Evolutionary conservation across 2,329 filamentous ascomycete genomes (phyloP), one percentile per base, ranked within the genome.

Genomic region (Venturia pyrina): DNA sequence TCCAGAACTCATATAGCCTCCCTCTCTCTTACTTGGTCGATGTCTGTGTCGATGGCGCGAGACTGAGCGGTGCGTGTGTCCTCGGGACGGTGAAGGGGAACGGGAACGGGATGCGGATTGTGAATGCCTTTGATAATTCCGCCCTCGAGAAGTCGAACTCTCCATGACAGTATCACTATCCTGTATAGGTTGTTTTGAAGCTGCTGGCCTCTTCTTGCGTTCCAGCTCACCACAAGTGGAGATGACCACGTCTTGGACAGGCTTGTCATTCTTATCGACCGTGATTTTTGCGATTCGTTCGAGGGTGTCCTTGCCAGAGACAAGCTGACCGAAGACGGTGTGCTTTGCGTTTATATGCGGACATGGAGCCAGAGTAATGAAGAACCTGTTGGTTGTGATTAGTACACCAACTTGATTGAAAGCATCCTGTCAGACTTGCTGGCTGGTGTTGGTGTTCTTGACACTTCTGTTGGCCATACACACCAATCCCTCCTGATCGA

Each of bases 301-400:
- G 41, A 78, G 70, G 19, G 71, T 70, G 24, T 75, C 70, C 64
- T 77, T 68, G n/a, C 75, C 77, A 1, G 73, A 70, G 1, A 78
- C 73, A 5, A 79, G 41, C 57, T 71, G 71, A 19, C 76, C 77
- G 62, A 79, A 78, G 53, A 78, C 72, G 34, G 77, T 78, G 69
- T 79, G 77, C 69, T 78, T 78, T 24, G 70, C 73, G 65, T 77
- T 77, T 66, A 79, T 69, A 66, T 79, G 77, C 11, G 71, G 70
- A 67, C 74, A 76, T 24, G 73, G 69, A 28, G 74, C 74, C 32
- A 79, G 70, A 15, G 77, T 79, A 63, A 79, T 74, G 73, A 79
- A 79, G 71, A 79, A 78, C 67, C 73, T 76, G 62, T 56, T 7
- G 5, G 17, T 37, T 21, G 17, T 10, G 53, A 37, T 59, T 10